A percentile compares a stretch with the other conserved stretches of the same genome.
These are phyloP conservation scores for Pichia insulana DNA, from an alignment of 805 yeast species.

Conservation along the genomic window DNA sequence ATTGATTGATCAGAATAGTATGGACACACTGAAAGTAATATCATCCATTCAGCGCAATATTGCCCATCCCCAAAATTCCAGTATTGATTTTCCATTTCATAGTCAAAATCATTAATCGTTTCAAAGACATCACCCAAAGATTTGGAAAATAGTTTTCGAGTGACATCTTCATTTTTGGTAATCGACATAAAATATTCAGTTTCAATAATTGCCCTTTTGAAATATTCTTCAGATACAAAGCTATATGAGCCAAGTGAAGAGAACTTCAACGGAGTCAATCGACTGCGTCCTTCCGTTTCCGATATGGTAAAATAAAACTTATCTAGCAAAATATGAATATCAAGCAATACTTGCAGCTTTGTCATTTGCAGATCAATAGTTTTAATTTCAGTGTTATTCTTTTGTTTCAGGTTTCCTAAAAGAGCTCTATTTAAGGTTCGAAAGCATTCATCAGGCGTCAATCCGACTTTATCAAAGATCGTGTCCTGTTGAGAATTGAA, in stretches of 20 bases:
- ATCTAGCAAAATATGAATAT: slow-evolving; percentile 41
- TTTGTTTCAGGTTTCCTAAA: slow-evolving; percentile 52
- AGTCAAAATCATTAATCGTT: slow-evolving; percentile 20
- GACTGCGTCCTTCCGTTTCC: slow-evolving; percentile 12
- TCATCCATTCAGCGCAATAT: slow-evolving; percentile 22
- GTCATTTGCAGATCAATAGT: slow-evolving; percentile 45
- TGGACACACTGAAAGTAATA: slow-evolving; percentile 39
- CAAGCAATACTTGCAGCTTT: slow-evolving; percentile 40
- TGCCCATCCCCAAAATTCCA: slow-evolving; percentile 21
- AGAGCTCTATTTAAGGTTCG: slow-evolving; percentile 54
- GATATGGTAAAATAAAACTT: slow-evolving; percentile 38
- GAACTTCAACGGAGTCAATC: slow-evolving; percentile 26
- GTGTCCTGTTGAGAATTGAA: slow-evolving; percentile 18
- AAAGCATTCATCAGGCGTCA: slow-evolving; percentile 43
- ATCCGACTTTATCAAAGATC: slow-evolving; percentile 10
- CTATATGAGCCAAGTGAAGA: slow-evolving; percentile 19
- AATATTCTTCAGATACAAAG: slow-evolving; percentile 37
- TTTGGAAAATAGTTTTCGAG: slow-evolving; percentile 10
- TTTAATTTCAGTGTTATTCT: slow-evolving; percentile 37
- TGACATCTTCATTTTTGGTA: slow-evolving; percentile 18
- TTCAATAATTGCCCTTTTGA: slow-evolving; percentile 46
- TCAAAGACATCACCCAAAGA: slow-evolving; percentile 19
- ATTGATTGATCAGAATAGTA: slow-evolving; percentile 43
- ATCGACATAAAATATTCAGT: slow-evolving; percentile 35
- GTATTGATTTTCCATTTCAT: slow-evolving; percentile 14